Evolutionary conservation across 805 yeast species (phyloP).

Genomic region (Starmerella cellae): DNA sequence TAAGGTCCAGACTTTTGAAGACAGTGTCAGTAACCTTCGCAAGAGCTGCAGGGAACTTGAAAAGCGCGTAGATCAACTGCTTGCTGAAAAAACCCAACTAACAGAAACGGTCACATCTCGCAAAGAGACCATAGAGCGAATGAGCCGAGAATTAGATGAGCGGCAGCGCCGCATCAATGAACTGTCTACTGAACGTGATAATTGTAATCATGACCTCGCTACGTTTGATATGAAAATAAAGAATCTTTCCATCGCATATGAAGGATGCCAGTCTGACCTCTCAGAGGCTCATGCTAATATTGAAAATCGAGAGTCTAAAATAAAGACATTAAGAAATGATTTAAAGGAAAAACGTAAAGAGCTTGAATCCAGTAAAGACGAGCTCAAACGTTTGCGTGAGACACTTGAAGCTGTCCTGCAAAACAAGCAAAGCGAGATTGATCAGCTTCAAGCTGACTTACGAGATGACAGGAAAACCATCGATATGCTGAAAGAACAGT

Average conservation of each 20-base stretch:
- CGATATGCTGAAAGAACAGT: neutral
- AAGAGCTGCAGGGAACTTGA: neutral
- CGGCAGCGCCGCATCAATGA: neutral
- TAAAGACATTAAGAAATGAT: neutral
- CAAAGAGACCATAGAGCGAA: neutral
- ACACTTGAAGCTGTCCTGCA: neutral
- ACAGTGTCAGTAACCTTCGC: neutral
- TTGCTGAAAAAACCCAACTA: neutral
- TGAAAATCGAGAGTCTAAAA: neutral
- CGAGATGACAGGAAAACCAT: no score
- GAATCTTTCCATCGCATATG: neutral
- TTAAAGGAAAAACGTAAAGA: neutral
- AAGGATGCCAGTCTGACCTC: neutral
- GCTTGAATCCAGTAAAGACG: neutral
- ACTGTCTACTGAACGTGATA: neutral
- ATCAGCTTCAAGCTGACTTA: neutral
- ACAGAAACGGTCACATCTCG: neutral
- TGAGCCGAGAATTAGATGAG: neutral
- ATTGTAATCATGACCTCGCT: neutral
- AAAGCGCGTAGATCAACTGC: neutral
- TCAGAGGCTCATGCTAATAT: neutral
- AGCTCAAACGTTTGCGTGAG: neutral
- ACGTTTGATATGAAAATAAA: neutral
- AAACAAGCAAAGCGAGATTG: neutral
- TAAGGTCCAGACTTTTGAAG: neutral